Evolutionary conservation across 2,329 filamentous ascomycete species (phyloP).

Genomic region (Didymella arachidicola): DNA sequence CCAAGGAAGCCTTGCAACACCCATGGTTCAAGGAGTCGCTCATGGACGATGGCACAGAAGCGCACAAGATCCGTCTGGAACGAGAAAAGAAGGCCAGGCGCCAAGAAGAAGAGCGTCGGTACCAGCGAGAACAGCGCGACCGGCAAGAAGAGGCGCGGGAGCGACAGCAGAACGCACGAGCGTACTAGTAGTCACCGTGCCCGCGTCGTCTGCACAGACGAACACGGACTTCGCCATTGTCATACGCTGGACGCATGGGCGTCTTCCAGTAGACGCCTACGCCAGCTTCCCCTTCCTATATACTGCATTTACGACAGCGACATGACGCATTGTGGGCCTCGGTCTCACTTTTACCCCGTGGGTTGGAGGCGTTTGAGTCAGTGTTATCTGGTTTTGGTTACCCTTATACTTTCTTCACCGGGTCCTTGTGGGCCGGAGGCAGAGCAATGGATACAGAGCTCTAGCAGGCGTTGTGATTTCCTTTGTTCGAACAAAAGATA

Average conservation of each 20-base stretch:
- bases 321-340: conserved; percentile 45
- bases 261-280: conserved; percentile 8
- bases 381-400: conserved; percentile 41
- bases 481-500: conserved; percentile 22
- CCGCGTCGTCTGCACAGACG: conserved; percentile 15
- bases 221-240: conserved; percentile 19
- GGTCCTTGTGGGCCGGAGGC: conserved; percentile 18
- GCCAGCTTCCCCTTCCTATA: conserved; percentile 40
- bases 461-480: conserved; percentile 16
- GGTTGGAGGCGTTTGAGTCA: conserved; percentile 43
- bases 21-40: conserved; percentile 71
- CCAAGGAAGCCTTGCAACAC: conserved; percentile 70
- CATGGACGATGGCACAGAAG: conserved; percentile 72
- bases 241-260: conserved; percentile 12
- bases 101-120: conserved; percentile 44
- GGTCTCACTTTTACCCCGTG: conserved; percentile 20
- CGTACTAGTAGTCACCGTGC: conserved; percentile 25
- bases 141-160: conserved; percentile 21
- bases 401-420: conserved; percentile 21
- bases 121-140: conserved; percentile 33
- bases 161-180: conserved; percentile 18
- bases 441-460: conserved; percentile 25
- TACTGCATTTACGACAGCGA: conserved; percentile 52
- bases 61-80: conserved; percentile 63
- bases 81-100: conserved; percentile 48